These are phyloP conservation scores for Elongisporangium undulatum DNA, from an alignment of 352 stramenopile species.

Conservation along the genomic window DNA sequence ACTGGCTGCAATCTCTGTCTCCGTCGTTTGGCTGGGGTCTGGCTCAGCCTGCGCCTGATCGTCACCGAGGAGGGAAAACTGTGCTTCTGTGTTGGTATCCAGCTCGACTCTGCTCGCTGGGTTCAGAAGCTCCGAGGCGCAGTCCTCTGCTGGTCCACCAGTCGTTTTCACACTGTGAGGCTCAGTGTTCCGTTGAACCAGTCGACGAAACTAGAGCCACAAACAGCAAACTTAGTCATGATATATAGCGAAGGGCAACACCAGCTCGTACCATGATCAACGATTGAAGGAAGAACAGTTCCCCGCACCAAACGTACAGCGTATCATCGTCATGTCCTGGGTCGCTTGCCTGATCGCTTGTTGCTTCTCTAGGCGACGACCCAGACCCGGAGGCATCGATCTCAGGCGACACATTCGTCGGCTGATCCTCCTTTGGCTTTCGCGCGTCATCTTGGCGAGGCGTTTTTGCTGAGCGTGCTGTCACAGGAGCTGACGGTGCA, in stretches of 20 bases:
- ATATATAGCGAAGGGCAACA: background rate
- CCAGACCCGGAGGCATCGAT: background rate
- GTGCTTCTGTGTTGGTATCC: background rate
- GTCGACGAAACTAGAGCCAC: background rate
- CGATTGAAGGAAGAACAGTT: slow-evolving; percentile 57
- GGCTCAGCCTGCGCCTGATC: background rate
- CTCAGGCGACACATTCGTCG: background rate
- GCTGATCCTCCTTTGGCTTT: slow-evolving; percentile 3
- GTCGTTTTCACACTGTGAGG: background rate
- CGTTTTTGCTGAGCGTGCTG: slow-evolving; percentile 25
- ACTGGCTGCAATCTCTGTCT: background rate
- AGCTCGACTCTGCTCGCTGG: background rate
- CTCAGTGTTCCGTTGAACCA: background rate
- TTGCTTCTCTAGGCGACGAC: background rate
- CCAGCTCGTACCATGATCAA: slow-evolving; percentile 27
- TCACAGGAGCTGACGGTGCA: slow-evolving; percentile 13
- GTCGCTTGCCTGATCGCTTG: background rate
- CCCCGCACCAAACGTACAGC: slow-evolving; percentile 55
- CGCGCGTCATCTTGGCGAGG: slow-evolving; percentile 10
- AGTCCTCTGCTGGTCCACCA: background rate
- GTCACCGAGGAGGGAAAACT: background rate
- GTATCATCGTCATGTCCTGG: slow-evolving; percentile 37
- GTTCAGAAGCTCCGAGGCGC: background rate
- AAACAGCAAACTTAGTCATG: background rate
- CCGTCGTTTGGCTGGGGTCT: background rate